Evolutionary conservation across 2,329 filamentous ascomycete genomes (phyloP).

Genomic region (Ophiostoma piceae): DNA sequence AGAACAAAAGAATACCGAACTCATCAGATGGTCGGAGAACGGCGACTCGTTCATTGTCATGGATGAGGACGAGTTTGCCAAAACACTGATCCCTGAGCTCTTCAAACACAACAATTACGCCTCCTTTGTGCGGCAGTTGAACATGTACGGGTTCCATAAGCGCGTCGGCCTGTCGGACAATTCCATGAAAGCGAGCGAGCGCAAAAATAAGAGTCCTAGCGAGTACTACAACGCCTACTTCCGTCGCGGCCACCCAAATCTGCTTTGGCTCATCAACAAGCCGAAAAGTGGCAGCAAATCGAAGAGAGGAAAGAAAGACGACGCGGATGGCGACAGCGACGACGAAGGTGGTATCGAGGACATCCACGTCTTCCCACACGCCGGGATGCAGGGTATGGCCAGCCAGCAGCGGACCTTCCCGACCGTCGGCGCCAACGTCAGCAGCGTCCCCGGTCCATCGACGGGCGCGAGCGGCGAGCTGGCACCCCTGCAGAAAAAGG

Average conservation of each 20-base stretch:
- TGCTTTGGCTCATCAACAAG: conserved; percentile 95
- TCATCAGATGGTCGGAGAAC: conserved; percentile 95
- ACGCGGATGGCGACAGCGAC: conserved; percentile 65
- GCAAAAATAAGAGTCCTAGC: conserved; percentile 95
- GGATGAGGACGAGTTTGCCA: conserved; percentile 97
- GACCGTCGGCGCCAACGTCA: conserved; percentile 27
- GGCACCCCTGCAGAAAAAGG: conserved; percentile 58
- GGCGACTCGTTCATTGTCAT: conserved; percentile 95
- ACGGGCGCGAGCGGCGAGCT: conserved; percentile 36
- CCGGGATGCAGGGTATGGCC: conserved; percentile 26
- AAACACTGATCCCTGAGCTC: conserved; percentile 90
- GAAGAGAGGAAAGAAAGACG: conserved; percentile 57
- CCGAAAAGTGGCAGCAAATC: conserved; percentile 66
- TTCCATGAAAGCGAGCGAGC: conserved; percentile 93
- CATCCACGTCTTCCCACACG: conserved; percentile 28
- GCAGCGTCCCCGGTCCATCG: not conserved
- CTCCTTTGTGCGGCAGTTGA: conserved; percentile 89
- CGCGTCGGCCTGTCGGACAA: conserved; percentile 89
- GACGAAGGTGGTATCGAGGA: conserved; percentile 60
- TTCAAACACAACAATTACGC: conserved; percentile 99
- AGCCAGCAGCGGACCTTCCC: conserved; percentile 32
- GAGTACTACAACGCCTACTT: conserved; percentile 98
- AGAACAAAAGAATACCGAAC: conserved; percentile 82
- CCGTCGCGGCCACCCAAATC: conserved; percentile 82
- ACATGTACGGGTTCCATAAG: conserved; percentile 99